Conservation (phyloP, 2,329 filamentous ascomycete genomes). For the Fusarium sp. region DNA sequence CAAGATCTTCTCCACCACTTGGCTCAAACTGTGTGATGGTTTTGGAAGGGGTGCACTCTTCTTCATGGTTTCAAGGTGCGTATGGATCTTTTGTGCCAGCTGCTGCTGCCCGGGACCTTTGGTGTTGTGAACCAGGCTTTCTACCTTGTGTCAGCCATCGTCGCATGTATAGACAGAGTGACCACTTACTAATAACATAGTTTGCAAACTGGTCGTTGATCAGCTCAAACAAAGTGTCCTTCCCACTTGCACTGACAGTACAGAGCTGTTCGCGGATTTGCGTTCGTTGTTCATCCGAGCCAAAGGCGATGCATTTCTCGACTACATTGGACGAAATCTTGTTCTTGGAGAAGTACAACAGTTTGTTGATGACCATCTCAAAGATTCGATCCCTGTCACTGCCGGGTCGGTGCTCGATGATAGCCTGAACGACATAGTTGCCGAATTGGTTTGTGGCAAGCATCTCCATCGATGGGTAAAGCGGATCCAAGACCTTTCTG, state of each 20-base stretch:
- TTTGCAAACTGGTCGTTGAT: slow-evolving; percentile 95
- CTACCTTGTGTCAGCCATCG: slow-evolving; percentile 54
- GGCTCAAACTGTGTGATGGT: slow-evolving; percentile 30
- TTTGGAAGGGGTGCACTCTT: slow-evolving; percentile 67
- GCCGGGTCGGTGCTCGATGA: slow-evolving; percentile 78
- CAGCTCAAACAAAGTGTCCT: slow-evolving; percentile 74
- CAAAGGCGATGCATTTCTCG: slow-evolving; percentile 84
- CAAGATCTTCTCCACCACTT: not conserved
- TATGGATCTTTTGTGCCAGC: slow-evolving; percentile 70
- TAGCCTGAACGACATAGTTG: slow-evolving; percentile 95
- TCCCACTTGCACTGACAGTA: slow-evolving; percentile 67
- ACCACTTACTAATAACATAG: slow-evolving; percentile 89
- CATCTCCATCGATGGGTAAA: slow-evolving; percentile 74
- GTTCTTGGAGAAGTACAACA: slow-evolving; percentile 84
- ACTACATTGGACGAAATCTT: slow-evolving; percentile 98
- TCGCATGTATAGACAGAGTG: not conserved
- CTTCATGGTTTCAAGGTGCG: slow-evolving; percentile 58
- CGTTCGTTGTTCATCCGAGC: slow-evolving; percentile 72
- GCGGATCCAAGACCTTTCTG: slow-evolving; percentile 76
- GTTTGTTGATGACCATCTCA: slow-evolving; percentile 72
- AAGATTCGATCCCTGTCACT: slow-evolving; percentile 80
- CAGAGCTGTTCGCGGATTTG: slow-evolving; percentile 73
- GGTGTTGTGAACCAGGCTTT: slow-evolving; percentile 76
- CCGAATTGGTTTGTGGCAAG: slow-evolving; percentile 90
- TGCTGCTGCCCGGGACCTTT: slow-evolving; percentile 62